These are phyloP conservation scores for Talaromyces sp. DNA, from an alignment of 2,329 filamentous ascomycete species.

Conservation along the genomic window DNA sequence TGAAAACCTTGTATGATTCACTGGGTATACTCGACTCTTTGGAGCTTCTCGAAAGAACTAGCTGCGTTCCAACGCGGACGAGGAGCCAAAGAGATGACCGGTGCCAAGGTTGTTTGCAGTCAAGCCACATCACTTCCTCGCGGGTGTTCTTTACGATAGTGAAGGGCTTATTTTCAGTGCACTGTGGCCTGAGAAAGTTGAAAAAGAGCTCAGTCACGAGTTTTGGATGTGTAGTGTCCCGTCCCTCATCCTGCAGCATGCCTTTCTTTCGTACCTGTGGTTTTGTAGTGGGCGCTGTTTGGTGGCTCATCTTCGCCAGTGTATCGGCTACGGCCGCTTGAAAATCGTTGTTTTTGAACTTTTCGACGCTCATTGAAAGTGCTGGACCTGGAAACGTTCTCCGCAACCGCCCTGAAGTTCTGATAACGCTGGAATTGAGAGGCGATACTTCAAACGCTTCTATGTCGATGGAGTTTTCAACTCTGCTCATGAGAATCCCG, in stretches of 20 bases:
- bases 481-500: slow-evolving; percentile 37
- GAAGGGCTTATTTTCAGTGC: slow-evolving; percentile 17
- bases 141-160: slow-evolving; percentile 50
- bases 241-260: slow-evolving; percentile 33
- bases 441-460: slow-evolving; percentile 49
- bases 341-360: neutral
- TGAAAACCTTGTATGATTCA: slow-evolving; percentile 48
- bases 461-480: slow-evolving; percentile 16
- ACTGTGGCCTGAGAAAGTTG: slow-evolving; percentile 39
- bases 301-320: slow-evolving; percentile 33
- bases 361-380: neutral
- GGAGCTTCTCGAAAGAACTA: slow-evolving; percentile 13
- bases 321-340: slow-evolving; percentile 23
- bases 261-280: slow-evolving; percentile 37
- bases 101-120: slow-evolving; percentile 42
- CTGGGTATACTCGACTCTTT: neutral
- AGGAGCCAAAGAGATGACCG: slow-evolving; percentile 54
- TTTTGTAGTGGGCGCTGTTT: slow-evolving; percentile 30
- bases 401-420: slow-evolving; percentile 34
- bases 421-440: slow-evolving; percentile 32
- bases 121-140: slow-evolving; percentile 49
- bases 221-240: slow-evolving; percentile 48
- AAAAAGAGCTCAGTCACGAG: slow-evolving; percentile 52
- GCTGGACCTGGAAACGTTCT: slow-evolving; percentile 1
- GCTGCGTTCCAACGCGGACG: slow-evolving; percentile 49